Evolutionary conservation across 2,329 filamentous ascomycete species (phyloP).

Genomic region (Chaetomiaceae sp.): DNA sequence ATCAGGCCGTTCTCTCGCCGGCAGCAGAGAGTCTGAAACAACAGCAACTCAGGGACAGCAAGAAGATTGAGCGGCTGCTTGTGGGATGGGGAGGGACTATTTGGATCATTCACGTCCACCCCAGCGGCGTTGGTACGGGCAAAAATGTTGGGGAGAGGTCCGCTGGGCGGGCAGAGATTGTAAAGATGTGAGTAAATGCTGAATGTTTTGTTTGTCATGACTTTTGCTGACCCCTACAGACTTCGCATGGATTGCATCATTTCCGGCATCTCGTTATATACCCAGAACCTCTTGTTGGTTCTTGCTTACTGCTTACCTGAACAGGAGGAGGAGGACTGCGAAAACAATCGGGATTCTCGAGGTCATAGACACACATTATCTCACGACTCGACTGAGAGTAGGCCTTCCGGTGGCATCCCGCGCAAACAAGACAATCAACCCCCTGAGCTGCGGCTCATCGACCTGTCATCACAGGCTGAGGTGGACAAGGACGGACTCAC

Average conservation of each 20-base stretch:
- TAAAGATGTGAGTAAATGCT: slow-evolving; percentile 75
- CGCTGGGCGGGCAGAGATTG: slow-evolving; percentile 79
- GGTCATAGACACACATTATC: slow-evolving; percentile 43
- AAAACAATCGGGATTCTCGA: slow-evolving; percentile 33
- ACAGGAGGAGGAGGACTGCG: slow-evolving; percentile 52
- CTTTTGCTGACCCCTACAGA: slow-evolving; percentile 41
- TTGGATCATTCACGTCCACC: slow-evolving; percentile 90
- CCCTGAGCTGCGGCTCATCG: slow-evolving; percentile 86
- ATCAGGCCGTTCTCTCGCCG: slow-evolving; percentile 38
- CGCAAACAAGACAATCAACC: slow-evolving; percentile 74
- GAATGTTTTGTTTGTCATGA: neutral
- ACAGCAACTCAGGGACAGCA: slow-evolving; percentile 44
- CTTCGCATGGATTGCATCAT: slow-evolving; percentile 96
- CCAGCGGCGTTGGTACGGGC: slow-evolving; percentile 62
- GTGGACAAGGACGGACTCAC: slow-evolving; percentile 82
- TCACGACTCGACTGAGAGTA: slow-evolving; percentile 48
- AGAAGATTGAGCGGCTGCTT: slow-evolving; percentile 69
- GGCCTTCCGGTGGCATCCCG: slow-evolving; percentile 61
- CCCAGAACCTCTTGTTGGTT: slow-evolving; percentile 81
- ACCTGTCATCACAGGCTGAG: slow-evolving; percentile 80
- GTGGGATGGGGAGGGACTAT: slow-evolving; percentile 95
- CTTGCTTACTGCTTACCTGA: slow-evolving; percentile 83
- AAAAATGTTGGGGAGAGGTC: slow-evolving; percentile 66
- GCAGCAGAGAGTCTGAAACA: slow-evolving; percentile 46
- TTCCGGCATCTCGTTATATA: slow-evolving; percentile 95